A percentile compares a stretch with the other conserved stretches of the same genome.
Evolutionary conservation across 2,329 filamentous ascomycete species (phyloP).

Genomic region (Monilinia fructicola): DNA sequence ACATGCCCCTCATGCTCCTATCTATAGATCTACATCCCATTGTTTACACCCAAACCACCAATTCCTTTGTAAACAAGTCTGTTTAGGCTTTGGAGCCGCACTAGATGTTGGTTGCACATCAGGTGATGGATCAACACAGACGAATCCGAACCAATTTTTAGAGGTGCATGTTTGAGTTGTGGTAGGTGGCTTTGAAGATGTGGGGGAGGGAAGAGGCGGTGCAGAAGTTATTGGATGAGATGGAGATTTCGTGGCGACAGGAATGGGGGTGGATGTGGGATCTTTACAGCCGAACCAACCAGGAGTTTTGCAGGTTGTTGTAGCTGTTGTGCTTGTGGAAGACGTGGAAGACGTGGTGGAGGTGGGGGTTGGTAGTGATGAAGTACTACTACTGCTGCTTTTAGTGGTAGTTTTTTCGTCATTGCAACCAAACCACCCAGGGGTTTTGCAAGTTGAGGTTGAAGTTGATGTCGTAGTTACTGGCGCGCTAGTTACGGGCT

Average conservation of each 20-base stretch:
- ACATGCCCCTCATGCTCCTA: not conserved
- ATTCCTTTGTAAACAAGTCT: slow-evolving; percentile 34
- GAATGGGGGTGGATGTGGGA: slow-evolving; percentile 45
- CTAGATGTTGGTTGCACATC: slow-evolving; percentile 27
- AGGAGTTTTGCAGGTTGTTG: slow-evolving; percentile 43
- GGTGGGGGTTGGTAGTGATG: slow-evolving; percentile 25
- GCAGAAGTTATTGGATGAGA: slow-evolving; percentile 42
- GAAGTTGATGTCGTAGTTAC: slow-evolving; percentile 33
- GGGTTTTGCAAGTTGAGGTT: slow-evolving; percentile 44
- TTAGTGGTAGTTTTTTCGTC: slow-evolving; percentile 49
- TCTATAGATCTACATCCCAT: slow-evolving; percentile 27
- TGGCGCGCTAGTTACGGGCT: slow-evolving; percentile 32
- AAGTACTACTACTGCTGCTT: slow-evolving; percentile 36
- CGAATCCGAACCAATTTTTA: slow-evolving; percentile 37
- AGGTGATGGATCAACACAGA: slow-evolving; percentile 37
- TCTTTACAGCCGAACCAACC: slow-evolving; percentile 53
- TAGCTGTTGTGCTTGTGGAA: slow-evolving; percentile 29
- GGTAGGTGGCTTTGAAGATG: slow-evolving; percentile 28
- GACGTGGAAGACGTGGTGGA: slow-evolving; percentile 16
- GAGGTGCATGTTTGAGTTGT: slow-evolving; percentile 35
- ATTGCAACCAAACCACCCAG: slow-evolving; percentile 51
- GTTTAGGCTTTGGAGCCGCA: slow-evolving; percentile 21
- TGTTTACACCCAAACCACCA: slow-evolving; percentile 37
- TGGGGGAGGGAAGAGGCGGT: slow-evolving; percentile 35
- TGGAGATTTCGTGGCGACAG: slow-evolving; percentile 34